phyloP scores from a whole-genome alignment of 257 asterid genomes.

The Cordia subcordata region DNA sequence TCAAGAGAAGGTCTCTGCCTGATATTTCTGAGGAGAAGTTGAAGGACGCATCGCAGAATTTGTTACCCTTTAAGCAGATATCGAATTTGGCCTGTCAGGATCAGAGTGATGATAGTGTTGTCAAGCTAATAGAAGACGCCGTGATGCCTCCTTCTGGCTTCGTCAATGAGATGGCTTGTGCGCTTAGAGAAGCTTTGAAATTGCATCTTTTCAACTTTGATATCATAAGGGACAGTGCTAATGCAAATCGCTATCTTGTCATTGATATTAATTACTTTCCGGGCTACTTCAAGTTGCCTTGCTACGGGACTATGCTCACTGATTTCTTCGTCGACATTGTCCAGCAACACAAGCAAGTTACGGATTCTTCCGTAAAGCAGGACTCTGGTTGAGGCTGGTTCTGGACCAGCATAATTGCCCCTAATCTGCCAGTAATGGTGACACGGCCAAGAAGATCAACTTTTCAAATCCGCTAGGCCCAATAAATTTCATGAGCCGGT shows the following conservation, averaged over 20 bases:
- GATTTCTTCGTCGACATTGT: constrained; percentile 64
- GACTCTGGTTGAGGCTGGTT: not conserved
- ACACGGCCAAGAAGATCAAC: no score
- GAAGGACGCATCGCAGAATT: constrained; percentile 17
- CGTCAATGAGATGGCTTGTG: constrained; percentile 48
- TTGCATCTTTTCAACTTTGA: constrained; percentile 81
- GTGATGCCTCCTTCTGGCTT: constrained; percentile 54
- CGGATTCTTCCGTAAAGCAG: not conserved
- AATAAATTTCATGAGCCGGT: no score
- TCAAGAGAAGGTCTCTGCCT: constrained; percentile 66
- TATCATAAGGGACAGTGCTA: constrained; percentile 57
- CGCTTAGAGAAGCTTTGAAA: constrained; percentile 50
- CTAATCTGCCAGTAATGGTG: no score
- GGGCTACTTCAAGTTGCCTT: constrained; percentile 74
- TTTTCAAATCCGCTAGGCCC: no score
- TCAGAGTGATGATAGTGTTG: constrained; percentile 28
- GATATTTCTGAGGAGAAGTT: constrained; percentile 39
- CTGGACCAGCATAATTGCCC: not conserved
- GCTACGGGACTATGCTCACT: constrained; percentile 53
- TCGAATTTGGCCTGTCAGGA: constrained; percentile 47
- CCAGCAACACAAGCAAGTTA: constrained; percentile 8
- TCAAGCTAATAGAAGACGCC: constrained; percentile 37
- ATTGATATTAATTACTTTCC: constrained; percentile 90
- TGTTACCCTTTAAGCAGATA: constrained; percentile 63
- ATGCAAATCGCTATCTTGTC: constrained; percentile 48